Evolutionary conservation across 331 rosid species (phyloP), one percentile per base, ranked within the genome.

Genomic region (Rhamnella rubrinervis): DNA sequence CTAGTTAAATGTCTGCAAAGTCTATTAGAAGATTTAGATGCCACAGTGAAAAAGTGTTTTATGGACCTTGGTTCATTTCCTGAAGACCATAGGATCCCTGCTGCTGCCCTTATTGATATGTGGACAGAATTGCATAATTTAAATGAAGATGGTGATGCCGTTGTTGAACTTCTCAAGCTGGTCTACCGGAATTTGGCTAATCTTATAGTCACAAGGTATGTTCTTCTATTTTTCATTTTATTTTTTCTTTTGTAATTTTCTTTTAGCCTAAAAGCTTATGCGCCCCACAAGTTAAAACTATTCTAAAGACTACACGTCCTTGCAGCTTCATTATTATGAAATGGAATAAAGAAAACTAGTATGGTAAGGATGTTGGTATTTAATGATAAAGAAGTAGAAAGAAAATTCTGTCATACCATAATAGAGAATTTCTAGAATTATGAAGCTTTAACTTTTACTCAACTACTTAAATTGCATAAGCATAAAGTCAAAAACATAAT

Each of bases 41-140:
- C 16, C 15, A 40, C 52, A 25, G 16, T 61, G 63, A 81, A 74
- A 71, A 78, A 88, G 66, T 78, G 85, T 78, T 88, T 88, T 77
- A 26, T 71, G 75, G 89, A 88, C 75, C 63, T 88, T 8, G 72
- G 84, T 49, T 78, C 81, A 59, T 88, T 88, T 71, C 95, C 84
- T 14, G 82, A 82, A 74, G 84, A 65, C 56, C 86, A 76, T 9
- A 84, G 82, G 71, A 88, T 84, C 41, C 76, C 89, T 78, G 85
- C 72, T 44, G 49, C 79, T 31, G 59, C 84, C 23, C 88, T 88
- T 63, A 77, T 83, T 73, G 95, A 88, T 84, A 77, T 88, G 59
- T 88, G 84, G 87, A 46, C 63, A n/a, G 89, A 77, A 66, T 35
- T 80, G 57, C 58, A 64, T 58, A 47, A 51, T 7, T 67, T 65